Conservation (phyloP, 2,329 filamentous ascomycete genomes). For the Chaetomiaceae sp. region DNA sequence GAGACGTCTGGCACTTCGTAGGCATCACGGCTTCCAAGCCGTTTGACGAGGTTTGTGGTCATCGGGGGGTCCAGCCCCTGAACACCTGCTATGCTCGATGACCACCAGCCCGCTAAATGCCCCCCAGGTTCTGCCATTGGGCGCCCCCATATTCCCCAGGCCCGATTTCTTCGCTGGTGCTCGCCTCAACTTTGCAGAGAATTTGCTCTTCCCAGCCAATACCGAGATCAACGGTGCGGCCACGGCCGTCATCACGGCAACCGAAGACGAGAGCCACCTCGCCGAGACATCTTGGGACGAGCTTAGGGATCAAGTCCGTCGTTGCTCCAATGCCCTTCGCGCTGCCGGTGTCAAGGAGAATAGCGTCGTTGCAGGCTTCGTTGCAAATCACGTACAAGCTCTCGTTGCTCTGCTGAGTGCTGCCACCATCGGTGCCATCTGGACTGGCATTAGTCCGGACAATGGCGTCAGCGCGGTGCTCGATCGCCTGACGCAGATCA, state of each 20-base stretch:
- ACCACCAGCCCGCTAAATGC: slow-evolving; percentile 1
- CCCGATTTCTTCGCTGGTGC: slow-evolving; percentile 79
- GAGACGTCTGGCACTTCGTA: slow-evolving; percentile 77
- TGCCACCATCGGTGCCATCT: slow-evolving; percentile 78
- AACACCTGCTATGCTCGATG: background rate
- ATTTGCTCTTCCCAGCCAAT: slow-evolving; percentile 74
- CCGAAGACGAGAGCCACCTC: slow-evolving; percentile 63
- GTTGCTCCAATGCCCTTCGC: slow-evolving; percentile 67
- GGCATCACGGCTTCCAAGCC: slow-evolving; percentile 65
- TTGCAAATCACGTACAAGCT: slow-evolving; percentile 85
- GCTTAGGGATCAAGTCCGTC: slow-evolving; percentile 71
- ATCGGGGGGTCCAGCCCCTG: background rate
- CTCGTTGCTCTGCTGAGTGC: slow-evolving; percentile 84
- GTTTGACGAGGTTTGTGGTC: slow-evolving; percentile 54
- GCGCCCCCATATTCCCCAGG: slow-evolving; percentile 75
- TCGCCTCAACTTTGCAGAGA: slow-evolving; percentile 89
- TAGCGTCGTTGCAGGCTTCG: slow-evolving; percentile 65
- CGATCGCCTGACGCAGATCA: slow-evolving; percentile 80
- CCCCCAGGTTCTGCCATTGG: slow-evolving; percentile 60
- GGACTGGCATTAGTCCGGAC: slow-evolving; percentile 91
- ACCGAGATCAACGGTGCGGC: slow-evolving; percentile 52
- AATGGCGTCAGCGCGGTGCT: slow-evolving; percentile 87
- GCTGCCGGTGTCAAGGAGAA: slow-evolving; percentile 55
- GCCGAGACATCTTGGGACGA: slow-evolving; percentile 66
- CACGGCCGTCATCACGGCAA: slow-evolving; percentile 73